Conservation (phyloP, 257 asterid species). For the Lantana camara region DNA sequence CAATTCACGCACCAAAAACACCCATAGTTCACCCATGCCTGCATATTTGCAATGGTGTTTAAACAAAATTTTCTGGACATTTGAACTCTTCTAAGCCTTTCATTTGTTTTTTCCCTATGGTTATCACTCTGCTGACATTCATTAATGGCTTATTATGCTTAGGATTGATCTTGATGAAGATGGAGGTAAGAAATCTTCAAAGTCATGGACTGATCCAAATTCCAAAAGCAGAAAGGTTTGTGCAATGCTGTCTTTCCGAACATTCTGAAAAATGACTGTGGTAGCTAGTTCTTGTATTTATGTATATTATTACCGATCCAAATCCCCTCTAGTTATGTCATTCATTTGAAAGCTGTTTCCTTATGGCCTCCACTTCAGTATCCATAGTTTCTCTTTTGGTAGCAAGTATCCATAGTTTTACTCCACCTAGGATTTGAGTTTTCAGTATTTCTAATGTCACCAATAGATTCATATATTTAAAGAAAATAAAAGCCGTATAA, state of each 20-base stretch:
- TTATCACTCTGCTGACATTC: conserved; percentile 31
- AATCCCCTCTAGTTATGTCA: conserved; percentile 1
- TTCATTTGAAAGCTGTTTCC: conserved; percentile 3
- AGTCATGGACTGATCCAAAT: conserved; percentile 58
- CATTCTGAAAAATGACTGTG: neutral
- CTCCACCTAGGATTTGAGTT: neutral
- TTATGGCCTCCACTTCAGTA: conserved; percentile 7
- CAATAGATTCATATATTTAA: neutral
- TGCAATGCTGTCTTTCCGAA: conserved; percentile 24
- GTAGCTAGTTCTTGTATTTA: neutral
- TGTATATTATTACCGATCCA: neutral
- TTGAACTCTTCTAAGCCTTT: no score
- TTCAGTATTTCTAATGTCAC: conserved; percentile 15
- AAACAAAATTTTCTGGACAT: neutral
- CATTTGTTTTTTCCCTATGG: conserved; percentile 21
- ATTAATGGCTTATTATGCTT: conserved; percentile 34
- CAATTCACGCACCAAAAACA: neutral
- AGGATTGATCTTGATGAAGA: conserved; percentile 50
- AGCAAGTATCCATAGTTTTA: conserved; percentile 1
- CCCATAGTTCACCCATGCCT: neutral
- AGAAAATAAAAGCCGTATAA: conserved; percentile 17
- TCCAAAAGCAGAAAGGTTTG: conserved; percentile 62
- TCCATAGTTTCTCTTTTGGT: conserved; percentile 12
- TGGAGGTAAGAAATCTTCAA: conserved; percentile 39
- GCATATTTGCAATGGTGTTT: neutral